Percentiles rank a stretch among this genome's conserved stretches.
phyloP scores from a whole-genome alignment of 352 stramenopile species.

The Globisporangium perplexum region DNA sequence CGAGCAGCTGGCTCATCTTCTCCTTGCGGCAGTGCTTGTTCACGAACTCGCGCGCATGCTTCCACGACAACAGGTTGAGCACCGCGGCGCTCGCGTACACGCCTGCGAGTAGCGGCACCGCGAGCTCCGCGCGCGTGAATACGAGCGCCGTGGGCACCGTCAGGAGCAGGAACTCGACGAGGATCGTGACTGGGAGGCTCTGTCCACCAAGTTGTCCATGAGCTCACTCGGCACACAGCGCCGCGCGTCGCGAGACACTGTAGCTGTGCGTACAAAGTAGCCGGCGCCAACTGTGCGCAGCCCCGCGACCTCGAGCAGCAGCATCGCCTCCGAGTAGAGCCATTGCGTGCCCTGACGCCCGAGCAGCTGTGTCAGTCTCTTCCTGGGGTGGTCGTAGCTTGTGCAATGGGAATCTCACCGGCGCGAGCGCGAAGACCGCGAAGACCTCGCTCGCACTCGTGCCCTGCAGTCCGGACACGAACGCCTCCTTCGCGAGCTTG shows the following conservation, averaged over 20 bases:
- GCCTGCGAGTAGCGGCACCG: constrained; percentile 44
- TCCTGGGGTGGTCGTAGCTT: too few relatives aligned
- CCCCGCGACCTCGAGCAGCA: constrained; percentile 65
- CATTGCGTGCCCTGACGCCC: constrained; percentile 53
- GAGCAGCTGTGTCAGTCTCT: too few relatives aligned
- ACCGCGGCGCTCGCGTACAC: constrained; percentile 50
- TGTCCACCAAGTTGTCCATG: constrained; percentile 11
- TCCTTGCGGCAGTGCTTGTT: constrained; percentile 78
- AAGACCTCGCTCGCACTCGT: constrained; percentile 72
- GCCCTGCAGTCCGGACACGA: constrained; percentile 64
- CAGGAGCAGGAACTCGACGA: constrained; percentile 66
- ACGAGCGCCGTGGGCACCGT: constrained; percentile 66
- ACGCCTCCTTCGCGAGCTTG: constrained; percentile 82
- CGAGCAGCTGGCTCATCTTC: constrained; percentile 71
- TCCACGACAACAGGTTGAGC: constrained; percentile 58
- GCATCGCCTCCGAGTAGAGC: constrained; percentile 79
- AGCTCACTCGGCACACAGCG: not conserved
- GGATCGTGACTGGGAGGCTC: constrained; percentile 45
- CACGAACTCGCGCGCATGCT: constrained; percentile 65
- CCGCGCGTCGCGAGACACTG: not conserved
- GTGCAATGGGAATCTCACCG: too few relatives aligned
- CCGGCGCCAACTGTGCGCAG: constrained; percentile 40
- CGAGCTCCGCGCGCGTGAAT: constrained; percentile 60
- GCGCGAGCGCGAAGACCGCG: constrained; percentile 65
- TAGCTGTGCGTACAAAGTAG: constrained; percentile 38